phyloP scores from a whole-genome alignment of 306 rosid genomes.

The Vigna mungo region DNA sequence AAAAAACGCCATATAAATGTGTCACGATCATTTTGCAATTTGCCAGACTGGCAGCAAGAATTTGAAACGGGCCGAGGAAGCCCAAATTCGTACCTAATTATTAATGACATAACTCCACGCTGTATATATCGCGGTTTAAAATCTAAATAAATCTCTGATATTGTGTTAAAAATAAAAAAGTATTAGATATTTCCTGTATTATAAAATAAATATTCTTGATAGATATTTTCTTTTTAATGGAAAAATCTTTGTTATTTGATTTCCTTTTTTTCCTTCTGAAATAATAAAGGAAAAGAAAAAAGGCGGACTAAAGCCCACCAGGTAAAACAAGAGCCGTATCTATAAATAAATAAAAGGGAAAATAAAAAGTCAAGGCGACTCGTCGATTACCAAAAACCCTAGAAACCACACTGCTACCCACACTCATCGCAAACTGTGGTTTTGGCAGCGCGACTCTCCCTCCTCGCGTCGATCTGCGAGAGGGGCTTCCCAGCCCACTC shows the following conservation, averaged over 20 bases:
- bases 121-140: too few species aligned
- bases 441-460: neutral
- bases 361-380: neutral
- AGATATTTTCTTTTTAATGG: too few species aligned
- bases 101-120: neutral
- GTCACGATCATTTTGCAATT: neutral
- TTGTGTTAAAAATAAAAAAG: too few species aligned
- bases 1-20: too few species aligned
- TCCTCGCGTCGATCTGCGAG: conserved; percentile 8
- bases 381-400: conserved; percentile 51
- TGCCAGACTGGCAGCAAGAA: neutral
- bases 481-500: conserved; percentile 55
- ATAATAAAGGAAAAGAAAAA: too few species aligned
- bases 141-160: too few species aligned
- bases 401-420: neutral
- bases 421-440: neutral
- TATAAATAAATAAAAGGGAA: neutral
- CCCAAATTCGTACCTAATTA: neutral
- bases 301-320: neutral
- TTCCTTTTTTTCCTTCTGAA: neutral
- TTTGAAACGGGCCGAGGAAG: neutral
- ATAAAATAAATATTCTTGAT: neutral
- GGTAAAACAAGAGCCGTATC: neutral
- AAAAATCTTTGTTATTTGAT: too few species aligned
- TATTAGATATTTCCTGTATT: neutral